Base-by-base conservation (phyloP, 768 basidiomycete genomes). In the Mycena belliarum region DNA sequence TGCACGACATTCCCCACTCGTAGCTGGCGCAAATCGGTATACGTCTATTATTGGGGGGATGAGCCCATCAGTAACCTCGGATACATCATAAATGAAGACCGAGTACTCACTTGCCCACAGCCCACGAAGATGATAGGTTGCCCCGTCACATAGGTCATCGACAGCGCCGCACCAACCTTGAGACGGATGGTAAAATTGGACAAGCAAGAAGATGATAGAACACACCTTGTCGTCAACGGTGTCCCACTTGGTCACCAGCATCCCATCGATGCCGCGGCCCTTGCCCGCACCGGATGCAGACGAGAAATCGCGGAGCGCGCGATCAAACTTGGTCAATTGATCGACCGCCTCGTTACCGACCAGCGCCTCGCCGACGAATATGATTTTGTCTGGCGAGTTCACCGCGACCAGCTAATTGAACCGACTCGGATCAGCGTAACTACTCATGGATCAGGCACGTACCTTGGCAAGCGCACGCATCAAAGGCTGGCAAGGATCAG, bases 261-360 rank as follows among this genome's bases (percentile, higher is more conserved):
- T 98, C 24, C 96, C 97, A 69, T 99, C 97, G 60, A 99, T 96
- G 6, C 97, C 97, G 21, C 97, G 85, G 47, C 88, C 88, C 69
- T 86, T 85, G 18, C 84, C 84, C 26, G 77, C 73, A 11, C 83
- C 82, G 0, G 86, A 82, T 7, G 84, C 82, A 18, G 87, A 84
- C 7, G 94, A 94, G 67, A 98, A 98, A 68, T 99, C 95, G 23
- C 89, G 86, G 57, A 99, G 73, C 1, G 95, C 89, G 18, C 95
- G 87, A 69, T 99, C 95, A 69, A 99, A 99, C 73, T 98, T 98
- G 51, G 88, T 89, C 52, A 98, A 76, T 65, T 99, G 97, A 75
- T 99, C 97, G 25, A 98, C 95, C 2, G 97, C 97, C 73, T 99
- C 97, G 70, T 99, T 99, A 8, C 97, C 97, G 7, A 98, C 97